These are phyloP conservation scores for Mortierella sp. DNA, from an alignment of 371 early-diverging fungal genomes.

Conservation along the genomic window DNA sequence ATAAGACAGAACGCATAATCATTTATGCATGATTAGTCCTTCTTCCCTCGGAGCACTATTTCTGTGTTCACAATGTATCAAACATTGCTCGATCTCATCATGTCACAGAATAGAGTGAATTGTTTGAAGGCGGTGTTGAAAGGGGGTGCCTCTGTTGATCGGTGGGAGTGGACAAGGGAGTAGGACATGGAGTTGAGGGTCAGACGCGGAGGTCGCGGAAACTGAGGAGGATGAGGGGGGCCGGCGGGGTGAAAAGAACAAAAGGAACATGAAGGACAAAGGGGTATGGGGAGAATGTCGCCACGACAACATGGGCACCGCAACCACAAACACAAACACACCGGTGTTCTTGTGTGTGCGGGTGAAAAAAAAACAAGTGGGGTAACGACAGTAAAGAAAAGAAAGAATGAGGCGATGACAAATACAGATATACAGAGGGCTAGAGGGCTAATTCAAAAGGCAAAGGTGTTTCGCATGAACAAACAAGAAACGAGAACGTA, in stretches of 20 bases:
- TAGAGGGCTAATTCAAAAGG: background rate
- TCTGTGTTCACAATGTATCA: constrained; percentile 9
- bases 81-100: constrained; percentile 2
- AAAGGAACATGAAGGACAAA: background rate
- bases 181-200: background rate
- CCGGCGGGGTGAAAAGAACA: background rate
- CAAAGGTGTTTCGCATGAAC: background rate
- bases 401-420: background rate
- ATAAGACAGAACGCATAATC: background rate
- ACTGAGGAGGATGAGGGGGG: background rate
- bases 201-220: background rate
- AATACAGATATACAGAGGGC: background rate
- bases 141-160: background rate
- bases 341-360: background rate
- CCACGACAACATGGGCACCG: background rate
- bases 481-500: constrained; percentile 54
- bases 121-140: background rate
- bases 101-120: background rate
- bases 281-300: background rate
- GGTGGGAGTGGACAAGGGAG: background rate
- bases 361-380: background rate
- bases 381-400: background rate
- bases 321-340: background rate
- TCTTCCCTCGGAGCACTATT: constrained; percentile 18
- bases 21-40: background rate